These are phyloP conservation scores for Rhododendron henanense DNA, from an alignment of 148 eudicot genomes.

Conservation along the genomic window DNA sequence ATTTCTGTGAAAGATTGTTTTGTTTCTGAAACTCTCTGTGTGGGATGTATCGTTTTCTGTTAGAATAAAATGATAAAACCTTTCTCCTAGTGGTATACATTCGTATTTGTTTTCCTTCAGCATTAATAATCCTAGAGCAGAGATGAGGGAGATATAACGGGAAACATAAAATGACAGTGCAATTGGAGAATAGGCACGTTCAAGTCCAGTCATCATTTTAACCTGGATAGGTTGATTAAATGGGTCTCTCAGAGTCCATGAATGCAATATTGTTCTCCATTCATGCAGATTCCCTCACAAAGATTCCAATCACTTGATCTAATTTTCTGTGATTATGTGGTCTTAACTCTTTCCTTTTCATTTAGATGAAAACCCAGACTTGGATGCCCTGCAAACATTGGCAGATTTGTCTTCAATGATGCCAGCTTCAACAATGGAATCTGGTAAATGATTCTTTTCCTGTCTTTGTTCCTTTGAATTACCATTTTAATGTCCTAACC, in stretches of 20 bases:
- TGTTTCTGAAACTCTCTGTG: background rate
- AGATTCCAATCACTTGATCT: background rate
- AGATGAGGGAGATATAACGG: background rate
- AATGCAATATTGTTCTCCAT: background rate
- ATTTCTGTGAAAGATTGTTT: background rate
- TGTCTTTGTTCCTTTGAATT: background rate
- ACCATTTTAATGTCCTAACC: background rate
- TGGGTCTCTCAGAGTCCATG: background rate
- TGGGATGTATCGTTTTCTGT: background rate
- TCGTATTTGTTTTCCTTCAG: background rate
- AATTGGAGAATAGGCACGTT: background rate
- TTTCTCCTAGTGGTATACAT: background rate
- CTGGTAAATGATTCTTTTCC: constrained; percentile 34
- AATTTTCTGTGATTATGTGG: background rate
- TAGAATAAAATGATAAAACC: background rate
- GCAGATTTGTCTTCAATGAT: constrained; percentile 78
- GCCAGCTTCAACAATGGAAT: constrained; percentile 54
- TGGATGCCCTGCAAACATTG: constrained; percentile 80
- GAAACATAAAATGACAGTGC: background rate
- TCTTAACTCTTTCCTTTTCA: background rate
- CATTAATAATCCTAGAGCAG: background rate
- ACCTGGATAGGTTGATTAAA: background rate
- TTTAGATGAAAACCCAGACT: constrained; percentile 63
- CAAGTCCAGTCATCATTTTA: background rate
- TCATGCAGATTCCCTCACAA: background rate